A percentile compares a stretch with the other conserved stretches of the same genome.
phyloP scores from a whole-genome alignment of 495 filamentous ascomycete species.

The Massariosphaeria phaeospora region DNA sequence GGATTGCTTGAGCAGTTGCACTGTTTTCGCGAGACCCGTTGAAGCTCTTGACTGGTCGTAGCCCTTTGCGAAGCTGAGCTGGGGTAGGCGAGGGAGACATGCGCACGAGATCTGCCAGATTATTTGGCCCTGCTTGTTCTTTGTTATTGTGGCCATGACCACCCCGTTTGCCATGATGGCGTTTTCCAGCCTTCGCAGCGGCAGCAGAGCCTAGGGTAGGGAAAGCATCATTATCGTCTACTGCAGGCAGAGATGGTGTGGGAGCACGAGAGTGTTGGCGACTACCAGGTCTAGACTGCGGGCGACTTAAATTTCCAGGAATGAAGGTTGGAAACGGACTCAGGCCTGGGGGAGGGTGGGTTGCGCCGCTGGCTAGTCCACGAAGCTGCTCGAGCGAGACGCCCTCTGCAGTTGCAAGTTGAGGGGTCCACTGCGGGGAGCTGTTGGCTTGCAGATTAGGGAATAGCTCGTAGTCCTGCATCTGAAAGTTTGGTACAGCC shows the following conservation, averaged over 20 bases:
- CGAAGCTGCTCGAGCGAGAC: slow-evolving; percentile 31
- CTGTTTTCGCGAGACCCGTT: slow-evolving; percentile 68
- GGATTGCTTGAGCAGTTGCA: slow-evolving; percentile 73
- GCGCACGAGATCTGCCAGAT: slow-evolving; percentile 90
- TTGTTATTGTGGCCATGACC: slow-evolving; percentile 64
- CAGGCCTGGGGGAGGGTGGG: slow-evolving; percentile 57
- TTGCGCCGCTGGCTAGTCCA: slow-evolving; percentile 35
- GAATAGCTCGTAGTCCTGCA: slow-evolving; percentile 87
- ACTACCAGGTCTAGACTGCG: slow-evolving; percentile 80
- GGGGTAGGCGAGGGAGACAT: slow-evolving; percentile 77
- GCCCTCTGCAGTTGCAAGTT: slow-evolving; percentile 50
- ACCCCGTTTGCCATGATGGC: slow-evolving; percentile 83
- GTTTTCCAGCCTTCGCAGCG: slow-evolving; percentile 67
- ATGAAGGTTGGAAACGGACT: slow-evolving; percentile 39
- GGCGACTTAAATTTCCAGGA: slow-evolving; percentile 48
- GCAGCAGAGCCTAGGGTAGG: slow-evolving; percentile 82
- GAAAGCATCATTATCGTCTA: slow-evolving; percentile 95
- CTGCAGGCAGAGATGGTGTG: slow-evolving; percentile 64
- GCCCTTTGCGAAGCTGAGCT: slow-evolving; percentile 34
- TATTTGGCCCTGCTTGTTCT: slow-evolving; percentile 61
- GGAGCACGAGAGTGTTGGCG: slow-evolving; percentile 70
- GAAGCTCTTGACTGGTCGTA: slow-evolving; percentile 45
- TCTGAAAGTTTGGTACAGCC: slow-evolving; percentile 62
- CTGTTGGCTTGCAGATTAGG: slow-evolving; percentile 64
- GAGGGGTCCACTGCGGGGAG: slow-evolving; percentile 49